Base-by-base conservation (phyloP, 1,284 basidiomycete genomes). In the Athelia sp. region DNA sequence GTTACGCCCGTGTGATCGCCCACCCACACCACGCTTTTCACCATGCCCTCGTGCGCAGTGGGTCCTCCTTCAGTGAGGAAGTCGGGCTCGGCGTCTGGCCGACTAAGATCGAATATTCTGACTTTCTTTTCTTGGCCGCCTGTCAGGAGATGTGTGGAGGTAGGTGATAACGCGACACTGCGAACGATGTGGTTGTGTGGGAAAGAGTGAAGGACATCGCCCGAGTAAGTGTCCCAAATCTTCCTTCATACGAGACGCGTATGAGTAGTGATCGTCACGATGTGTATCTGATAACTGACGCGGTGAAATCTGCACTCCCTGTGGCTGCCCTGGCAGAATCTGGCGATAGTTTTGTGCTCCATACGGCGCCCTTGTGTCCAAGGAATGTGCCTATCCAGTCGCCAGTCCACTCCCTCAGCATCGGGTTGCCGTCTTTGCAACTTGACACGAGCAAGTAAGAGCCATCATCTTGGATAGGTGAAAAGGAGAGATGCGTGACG, bases 371-470 rank as follows among this genome's bases (percentile, higher is more conserved):
- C 68, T 99, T 99, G 74, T 99, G 96, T 2, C 95, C 95, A 15
- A 98, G 76, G 68, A 99, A 99, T 4, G 96, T 98, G 19, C 96
- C 96, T 60, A 98, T 90, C 96, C 96, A 99, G 68, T 99, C 96
- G 23, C 96, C 96, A 46, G 93, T 92, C 93, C 93, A 95, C 63
- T 94, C 92, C 57, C 93, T 82, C 56, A 97, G 73, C 93, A 96
- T 96, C 31, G 94, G 93, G 60, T 93, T 95, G 29, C 93, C 93
- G 75, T 97, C 94, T 71, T 98, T 97, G 75, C 94, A 97, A 59
- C 90, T 90, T 48, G 93, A 96, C 61, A 96, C 88, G 56, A 98
- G 78, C 54, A 95, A 74, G 69, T 87, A 98, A 24, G 84, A 83
- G 52, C 82, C 81, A 67, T 96, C 93, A 34, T 92, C 81, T 59